phyloP scores from a whole-genome alignment of 2,329 filamentous ascomycete genomes.

The Dothideomycetes sp. region DNA sequence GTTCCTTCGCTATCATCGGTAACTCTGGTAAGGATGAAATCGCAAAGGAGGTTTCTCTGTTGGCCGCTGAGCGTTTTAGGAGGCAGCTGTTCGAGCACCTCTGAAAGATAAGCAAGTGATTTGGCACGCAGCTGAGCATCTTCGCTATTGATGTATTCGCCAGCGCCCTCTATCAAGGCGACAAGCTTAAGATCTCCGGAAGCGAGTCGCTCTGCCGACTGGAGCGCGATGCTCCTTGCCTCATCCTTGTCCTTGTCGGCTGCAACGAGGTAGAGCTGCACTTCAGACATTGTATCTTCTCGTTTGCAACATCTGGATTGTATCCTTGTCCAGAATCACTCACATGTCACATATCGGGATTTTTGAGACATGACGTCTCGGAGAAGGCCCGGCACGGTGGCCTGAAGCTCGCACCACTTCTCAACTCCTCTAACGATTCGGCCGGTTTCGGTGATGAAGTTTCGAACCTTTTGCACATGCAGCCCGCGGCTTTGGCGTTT shows the following conservation, averaged over 20 bases:
- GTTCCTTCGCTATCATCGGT: constrained; percentile 45
- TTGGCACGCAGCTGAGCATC: constrained; percentile 52
- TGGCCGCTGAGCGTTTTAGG: constrained; percentile 50
- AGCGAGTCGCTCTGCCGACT: constrained; percentile 43
- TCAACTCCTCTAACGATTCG: no score
- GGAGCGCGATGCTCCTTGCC: constrained; percentile 34
- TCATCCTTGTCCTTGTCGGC: constrained; percentile 40
- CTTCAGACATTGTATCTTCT: constrained; percentile 38
- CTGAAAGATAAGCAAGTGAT: constrained; percentile 43
- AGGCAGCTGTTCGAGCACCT: constrained; percentile 42
- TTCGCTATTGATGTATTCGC: constrained; percentile 59
- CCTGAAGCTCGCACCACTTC: no score
- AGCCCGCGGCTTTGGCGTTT: no score
- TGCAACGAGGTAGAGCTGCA: constrained; percentile 44
- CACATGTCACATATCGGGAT: no score
- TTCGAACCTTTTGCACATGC: no score
- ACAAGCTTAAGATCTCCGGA: constrained; percentile 52
- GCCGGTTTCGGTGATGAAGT: no score
- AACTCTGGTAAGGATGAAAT: constrained; percentile 56
- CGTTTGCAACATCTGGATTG: not conserved
- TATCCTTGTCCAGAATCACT: no score
- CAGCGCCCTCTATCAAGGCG: constrained; percentile 53
- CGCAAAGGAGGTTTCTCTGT: constrained; percentile 50
- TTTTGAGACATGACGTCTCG: no score
- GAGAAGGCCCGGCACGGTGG: no score